These are phyloP conservation scores for Alternaria novae-zelandiae DNA, from an alignment of 2,329 filamentous ascomycete genomes.

Conservation along the genomic window DNA sequence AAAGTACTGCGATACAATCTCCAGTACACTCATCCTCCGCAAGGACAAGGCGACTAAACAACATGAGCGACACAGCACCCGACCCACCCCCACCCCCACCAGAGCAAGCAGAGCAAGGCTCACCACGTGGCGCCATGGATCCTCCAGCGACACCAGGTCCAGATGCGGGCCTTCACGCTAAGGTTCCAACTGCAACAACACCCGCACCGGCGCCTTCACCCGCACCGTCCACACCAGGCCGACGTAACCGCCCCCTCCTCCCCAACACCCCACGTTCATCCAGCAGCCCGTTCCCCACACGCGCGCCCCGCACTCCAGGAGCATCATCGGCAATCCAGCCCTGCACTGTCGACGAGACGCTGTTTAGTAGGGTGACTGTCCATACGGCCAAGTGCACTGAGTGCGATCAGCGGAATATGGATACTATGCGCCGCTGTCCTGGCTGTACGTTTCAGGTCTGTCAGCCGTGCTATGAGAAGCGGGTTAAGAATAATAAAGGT, in stretches of 20 bases:
- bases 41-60: background rate
- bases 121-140: background rate
- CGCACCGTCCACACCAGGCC: background rate
- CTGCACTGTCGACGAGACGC: conserved; percentile 27
- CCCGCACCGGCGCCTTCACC: background rate
- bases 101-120: background rate
- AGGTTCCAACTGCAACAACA: background rate
- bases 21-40: background rate
- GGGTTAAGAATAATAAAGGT: conserved; percentile 14
- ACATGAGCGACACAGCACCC: background rate
- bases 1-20: background rate
- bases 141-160: conserved; percentile 3
- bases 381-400: conserved; percentile 48
- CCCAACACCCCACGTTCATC: background rate
- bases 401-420: conserved; percentile 43
- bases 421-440: conserved; percentile 40
- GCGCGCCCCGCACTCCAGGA: conserved; percentile 17
- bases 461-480: conserved; percentile 29
- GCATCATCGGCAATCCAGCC: background rate
- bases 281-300: conserved; percentile 3
- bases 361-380: conserved; percentile 32
- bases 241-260: background rate
- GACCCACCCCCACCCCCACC: background rate
- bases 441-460: conserved; percentile 46
- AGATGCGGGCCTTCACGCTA: background rate